Evolutionary conservation across 768 basidiomycete genomes (phyloP).

Genomic region (Mycena amicta): DNA sequence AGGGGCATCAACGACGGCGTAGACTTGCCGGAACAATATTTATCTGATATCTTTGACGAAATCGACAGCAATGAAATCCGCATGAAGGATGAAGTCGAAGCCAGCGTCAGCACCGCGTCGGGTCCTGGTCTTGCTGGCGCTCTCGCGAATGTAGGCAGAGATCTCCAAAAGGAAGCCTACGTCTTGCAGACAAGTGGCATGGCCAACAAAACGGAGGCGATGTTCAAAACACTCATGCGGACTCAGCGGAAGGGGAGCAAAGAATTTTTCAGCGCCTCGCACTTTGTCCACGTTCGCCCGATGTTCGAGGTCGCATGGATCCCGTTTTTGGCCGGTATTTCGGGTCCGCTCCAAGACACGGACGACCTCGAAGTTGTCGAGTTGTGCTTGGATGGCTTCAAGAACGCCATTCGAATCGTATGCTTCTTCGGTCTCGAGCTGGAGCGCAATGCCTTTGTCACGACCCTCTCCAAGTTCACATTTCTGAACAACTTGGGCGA

Average conservation of each 20-base stretch:
- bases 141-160: conserved; percentile 87
- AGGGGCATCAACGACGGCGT: conserved; percentile 92
- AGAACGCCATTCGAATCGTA: conserved; percentile 93
- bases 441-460: conserved; percentile 98
- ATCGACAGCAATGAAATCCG: conserved; percentile 91
- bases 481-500: conserved; percentile 97
- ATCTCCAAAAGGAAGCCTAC: conserved; percentile 95
- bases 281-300: conserved; percentile 93
- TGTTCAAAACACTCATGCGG: conserved; percentile 91
- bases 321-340: conserved; percentile 93
- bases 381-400: conserved; percentile 93
- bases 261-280: conserved; percentile 93
- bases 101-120: conserved; percentile 43
- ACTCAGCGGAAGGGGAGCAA: conserved; percentile 86
- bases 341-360: conserved; percentile 91
- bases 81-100: conserved; percentile 97
- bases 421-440: conserved; percentile 97
- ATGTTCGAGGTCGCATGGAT: conserved; percentile 99
- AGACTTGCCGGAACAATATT: conserved; percentile 85
- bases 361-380: conserved; percentile 93
- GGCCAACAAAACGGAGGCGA: conserved; percentile 94
- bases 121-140: conserved; percentile 80
- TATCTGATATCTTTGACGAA: conserved; percentile 83
- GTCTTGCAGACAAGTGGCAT: conserved; percentile 94
- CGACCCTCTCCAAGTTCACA: conserved; percentile 94